Evolutionary conservation across 2,329 filamentous ascomycete species (phyloP).

Genomic region (Sporothrix inflata): DNA sequence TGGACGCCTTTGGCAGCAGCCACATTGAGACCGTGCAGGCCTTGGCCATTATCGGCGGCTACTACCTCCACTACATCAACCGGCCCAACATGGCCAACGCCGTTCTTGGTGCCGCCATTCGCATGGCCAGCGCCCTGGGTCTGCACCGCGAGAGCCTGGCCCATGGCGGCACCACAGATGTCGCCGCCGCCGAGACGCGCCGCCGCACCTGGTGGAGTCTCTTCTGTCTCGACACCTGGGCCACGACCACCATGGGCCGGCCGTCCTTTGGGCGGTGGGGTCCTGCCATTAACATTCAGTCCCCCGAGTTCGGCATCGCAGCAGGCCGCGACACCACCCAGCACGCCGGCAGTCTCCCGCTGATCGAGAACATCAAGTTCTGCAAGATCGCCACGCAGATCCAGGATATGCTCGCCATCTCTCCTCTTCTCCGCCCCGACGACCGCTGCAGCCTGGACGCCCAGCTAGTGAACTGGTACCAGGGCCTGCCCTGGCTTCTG

Average conservation of each 20-base stretch:
- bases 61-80: slow-evolving; percentile 78
- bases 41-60: slow-evolving; percentile 71
- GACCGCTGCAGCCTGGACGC: slow-evolving; percentile 69
- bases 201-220: slow-evolving; percentile 75
- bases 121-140: slow-evolving; percentile 75
- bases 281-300: slow-evolving; percentile 67
- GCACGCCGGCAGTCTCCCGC: slow-evolving; percentile 67
- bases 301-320: slow-evolving; percentile 59
- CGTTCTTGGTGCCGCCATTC: slow-evolving; percentile 69
- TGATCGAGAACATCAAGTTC: slow-evolving; percentile 78
- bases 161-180: slow-evolving; percentile 48
- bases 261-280: slow-evolving; percentile 71
- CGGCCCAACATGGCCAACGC: slow-evolving; percentile 77
- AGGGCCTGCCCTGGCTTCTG: slow-evolving; percentile 68
- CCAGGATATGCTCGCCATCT: slow-evolving; percentile 73
- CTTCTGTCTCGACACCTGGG: slow-evolving; percentile 76
- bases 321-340: slow-evolving; percentile 56
- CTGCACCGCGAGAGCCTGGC: slow-evolving; percentile 66
- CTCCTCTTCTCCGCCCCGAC: slow-evolving; percentile 66
- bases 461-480: slow-evolving; percentile 73
- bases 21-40: slow-evolving; percentile 76
- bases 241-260: slow-evolving; percentile 69
- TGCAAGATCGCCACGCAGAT: slow-evolving; percentile 78
- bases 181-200: slow-evolving; percentile 62
- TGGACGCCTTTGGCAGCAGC: slow-evolving; percentile 70